phyloP scores from a whole-genome alignment of 768 basidiomycete genomes.

The Lactarius hatsudake region DNA sequence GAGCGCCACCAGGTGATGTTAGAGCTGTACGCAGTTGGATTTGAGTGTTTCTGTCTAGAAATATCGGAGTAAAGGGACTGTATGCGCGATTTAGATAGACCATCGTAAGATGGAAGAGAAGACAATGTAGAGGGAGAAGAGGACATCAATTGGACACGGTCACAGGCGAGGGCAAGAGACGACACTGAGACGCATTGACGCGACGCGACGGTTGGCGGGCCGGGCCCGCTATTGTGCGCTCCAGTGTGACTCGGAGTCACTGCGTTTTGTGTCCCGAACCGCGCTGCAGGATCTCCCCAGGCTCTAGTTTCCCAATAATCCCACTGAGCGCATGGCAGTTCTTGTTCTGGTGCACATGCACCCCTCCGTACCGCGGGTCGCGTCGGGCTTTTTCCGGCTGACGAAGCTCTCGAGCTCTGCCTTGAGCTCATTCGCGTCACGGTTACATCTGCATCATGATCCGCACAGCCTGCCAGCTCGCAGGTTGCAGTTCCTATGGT shows the following conservation, averaged over 20 bases:
- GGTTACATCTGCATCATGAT: conserved; percentile 46
- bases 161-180: background rate
- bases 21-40: conserved; percentile 76
- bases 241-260: no score
- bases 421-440: conserved; percentile 49
- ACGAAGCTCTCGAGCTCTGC: conserved; percentile 86
- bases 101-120: conserved; percentile 46
- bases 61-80: conserved; percentile 88
- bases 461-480: conserved; percentile 67
- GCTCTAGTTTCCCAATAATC: conserved; percentile 58
- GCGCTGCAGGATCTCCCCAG: no score
- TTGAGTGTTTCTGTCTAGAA: conserved; percentile 76
- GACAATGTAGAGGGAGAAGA: conserved; percentile 22
- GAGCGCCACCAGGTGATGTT: conserved; percentile 88
- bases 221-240: background rate
- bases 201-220: background rate
- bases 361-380: conserved; percentile 81
- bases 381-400: conserved; percentile 72
- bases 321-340: conserved; percentile 84
- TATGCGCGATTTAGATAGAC: conserved; percentile 51
- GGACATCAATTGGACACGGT: background rate
- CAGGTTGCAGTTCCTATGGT: conserved; percentile 73
- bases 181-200: background rate
- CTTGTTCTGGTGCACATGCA: conserved; percentile 79
- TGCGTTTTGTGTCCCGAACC: background rate